A percentile compares a stretch with the other conserved stretches of the same genome.
phyloP scores from a whole-genome alignment of 2,329 filamentous ascomycete genomes.

The Hypoxylon sp. region DNA sequence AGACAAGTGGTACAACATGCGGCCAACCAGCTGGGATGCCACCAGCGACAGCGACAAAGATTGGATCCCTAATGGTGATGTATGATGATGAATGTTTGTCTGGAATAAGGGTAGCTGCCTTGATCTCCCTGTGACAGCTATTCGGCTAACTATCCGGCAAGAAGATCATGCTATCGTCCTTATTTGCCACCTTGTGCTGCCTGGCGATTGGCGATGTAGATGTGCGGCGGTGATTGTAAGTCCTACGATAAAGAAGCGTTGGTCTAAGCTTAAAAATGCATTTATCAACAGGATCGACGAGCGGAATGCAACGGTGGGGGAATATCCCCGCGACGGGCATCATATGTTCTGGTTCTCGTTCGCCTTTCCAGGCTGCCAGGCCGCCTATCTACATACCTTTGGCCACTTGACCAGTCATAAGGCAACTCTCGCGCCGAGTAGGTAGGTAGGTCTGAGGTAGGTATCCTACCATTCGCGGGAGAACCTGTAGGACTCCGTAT shows the following conservation, averaged over 20 bases:
- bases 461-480: constrained; percentile 15
- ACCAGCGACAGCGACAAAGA: constrained; percentile 9
- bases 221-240: constrained; percentile 17
- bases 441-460: constrained; percentile 8
- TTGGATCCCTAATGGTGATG: background rate
- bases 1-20: constrained; percentile 28
- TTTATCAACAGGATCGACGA: constrained; percentile 35
- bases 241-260: constrained; percentile 13
- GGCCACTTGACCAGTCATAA: constrained; percentile 26
- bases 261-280: constrained; percentile 29
- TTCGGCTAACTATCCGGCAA: constrained; percentile 12
- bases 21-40: constrained; percentile 27
- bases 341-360: constrained; percentile 29
- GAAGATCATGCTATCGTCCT: constrained; percentile 30
- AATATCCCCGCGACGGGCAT: constrained; percentile 26
- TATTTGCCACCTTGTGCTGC: constrained; percentile 30
- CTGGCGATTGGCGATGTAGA: constrained; percentile 8
- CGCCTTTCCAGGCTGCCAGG: constrained; percentile 28
- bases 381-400: constrained; percentile 11
- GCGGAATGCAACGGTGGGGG: constrained; percentile 38
- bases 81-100: constrained; percentile 18
- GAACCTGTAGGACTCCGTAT: constrained; percentile 17
- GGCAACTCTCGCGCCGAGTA: constrained; percentile 14
- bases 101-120: constrained; percentile 11
- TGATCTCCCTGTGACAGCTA: constrained; percentile 21